A percentile compares a stretch with the other conserved stretches of the same genome.
Conservation (phyloP, 2,329 filamentous ascomycete genomes). For the Trichoderma sp. region DNA sequence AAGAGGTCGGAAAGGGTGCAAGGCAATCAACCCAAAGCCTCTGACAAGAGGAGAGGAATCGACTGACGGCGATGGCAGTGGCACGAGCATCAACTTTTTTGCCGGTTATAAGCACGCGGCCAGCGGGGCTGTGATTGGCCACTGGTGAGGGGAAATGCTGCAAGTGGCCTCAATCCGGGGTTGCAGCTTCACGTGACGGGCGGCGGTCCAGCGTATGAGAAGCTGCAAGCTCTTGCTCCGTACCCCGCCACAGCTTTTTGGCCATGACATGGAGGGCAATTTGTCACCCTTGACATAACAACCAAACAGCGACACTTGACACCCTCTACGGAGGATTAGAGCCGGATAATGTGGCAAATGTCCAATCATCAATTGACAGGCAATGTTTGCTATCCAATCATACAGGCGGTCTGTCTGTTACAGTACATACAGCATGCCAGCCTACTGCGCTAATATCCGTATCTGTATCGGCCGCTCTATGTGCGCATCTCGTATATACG, state of each 20-base stretch:
- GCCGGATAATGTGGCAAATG: constrained; percentile 4
- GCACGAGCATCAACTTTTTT: constrained; percentile 26
- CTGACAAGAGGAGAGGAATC: constrained; percentile 22
- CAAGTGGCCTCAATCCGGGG: constrained; percentile 20
- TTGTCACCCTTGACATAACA: not conserved
- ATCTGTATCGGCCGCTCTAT: not conserved
- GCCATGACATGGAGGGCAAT: not conserved
- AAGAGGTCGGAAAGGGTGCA: not conserved
- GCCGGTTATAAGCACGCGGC: constrained; percentile 5
- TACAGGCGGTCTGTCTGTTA: not conserved
- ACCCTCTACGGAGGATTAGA: not conserved
- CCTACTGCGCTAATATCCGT: not conserved
- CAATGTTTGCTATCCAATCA: not conserved
- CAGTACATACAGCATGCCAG: too few relatives aligned
- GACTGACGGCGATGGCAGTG: constrained; percentile 24
- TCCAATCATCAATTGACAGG: not conserved
- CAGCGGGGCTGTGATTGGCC: constrained; percentile 33
- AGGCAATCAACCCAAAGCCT: constrained; percentile 21
- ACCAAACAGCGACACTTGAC: not conserved
- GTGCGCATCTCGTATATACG: not conserved
- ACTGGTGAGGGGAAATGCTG: constrained; percentile 30
- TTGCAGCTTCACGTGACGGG: constrained; percentile 15
- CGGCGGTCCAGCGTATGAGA: not conserved
- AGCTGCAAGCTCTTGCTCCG: not conserved
- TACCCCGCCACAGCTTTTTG: not conserved